Evolutionary conservation across 2,329 filamentous ascomycete genomes (phyloP).

Genomic region (Cytospora paraplurivora): DNA sequence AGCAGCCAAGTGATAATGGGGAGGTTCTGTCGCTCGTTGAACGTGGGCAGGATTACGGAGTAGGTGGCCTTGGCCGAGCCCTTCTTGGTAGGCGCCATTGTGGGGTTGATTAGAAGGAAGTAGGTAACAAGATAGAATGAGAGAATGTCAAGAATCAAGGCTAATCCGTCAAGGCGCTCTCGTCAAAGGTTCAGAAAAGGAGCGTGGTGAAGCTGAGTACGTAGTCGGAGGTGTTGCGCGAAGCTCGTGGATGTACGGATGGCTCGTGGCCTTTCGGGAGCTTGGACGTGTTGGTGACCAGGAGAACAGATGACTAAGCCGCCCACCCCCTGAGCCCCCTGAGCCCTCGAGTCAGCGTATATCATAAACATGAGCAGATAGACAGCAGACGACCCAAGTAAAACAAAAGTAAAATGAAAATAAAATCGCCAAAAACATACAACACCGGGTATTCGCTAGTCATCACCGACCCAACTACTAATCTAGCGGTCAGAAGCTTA

Average conservation of each 20-base stretch:
- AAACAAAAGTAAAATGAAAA: neutral
- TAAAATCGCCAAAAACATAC: neutral
- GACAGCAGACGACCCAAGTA: neutral
- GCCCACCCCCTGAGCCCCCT: neutral
- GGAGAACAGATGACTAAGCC: constrained; percentile 11
- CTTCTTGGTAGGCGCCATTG: constrained; percentile 52
- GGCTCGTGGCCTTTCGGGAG: constrained; percentile 23
- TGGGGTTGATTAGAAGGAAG: constrained; percentile 24
- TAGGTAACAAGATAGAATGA: constrained; percentile 10
- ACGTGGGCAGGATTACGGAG: constrained; percentile 95
- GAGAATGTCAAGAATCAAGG: constrained; percentile 28
- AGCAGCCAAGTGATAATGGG: constrained; percentile 95
- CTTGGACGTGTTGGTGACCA: constrained; percentile 14
- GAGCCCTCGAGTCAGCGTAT: neutral
- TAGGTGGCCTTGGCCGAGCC: constrained; percentile 69
- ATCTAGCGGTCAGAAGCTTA: neutral
- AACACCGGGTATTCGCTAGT: neutral
- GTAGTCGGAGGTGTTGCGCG: constrained; percentile 2
- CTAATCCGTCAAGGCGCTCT: constrained; percentile 19
- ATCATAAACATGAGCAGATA: no score
- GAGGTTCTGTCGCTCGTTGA: constrained; percentile 97
- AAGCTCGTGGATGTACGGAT: constrained; percentile 11
- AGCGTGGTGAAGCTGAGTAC: constrained; percentile 22
- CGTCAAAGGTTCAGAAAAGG: constrained; percentile 21
- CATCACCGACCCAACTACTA: no score